Conservation (phyloP, 2,329 filamentous ascomycete genomes). For the Lecanoromycetidae sp. region DNA sequence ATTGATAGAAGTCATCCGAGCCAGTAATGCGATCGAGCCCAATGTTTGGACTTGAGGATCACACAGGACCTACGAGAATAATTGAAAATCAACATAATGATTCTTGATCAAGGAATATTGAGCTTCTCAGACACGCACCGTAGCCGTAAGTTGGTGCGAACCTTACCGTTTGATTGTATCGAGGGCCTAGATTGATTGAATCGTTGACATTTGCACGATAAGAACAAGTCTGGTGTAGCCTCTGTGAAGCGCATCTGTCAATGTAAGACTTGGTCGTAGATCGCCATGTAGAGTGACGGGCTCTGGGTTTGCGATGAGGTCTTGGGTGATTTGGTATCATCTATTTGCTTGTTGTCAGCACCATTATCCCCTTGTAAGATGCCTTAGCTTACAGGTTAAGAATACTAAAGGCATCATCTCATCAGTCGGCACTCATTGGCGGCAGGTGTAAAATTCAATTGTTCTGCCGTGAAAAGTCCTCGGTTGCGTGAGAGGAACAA, state of each 20-base stretch:
- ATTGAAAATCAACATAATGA: no score
- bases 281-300: not conserved
- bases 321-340: not conserved
- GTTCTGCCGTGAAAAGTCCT: no score
- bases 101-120: not conserved
- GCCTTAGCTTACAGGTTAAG: not conserved
- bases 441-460: no score
- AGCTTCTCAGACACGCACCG: not conserved
- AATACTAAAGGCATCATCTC: not conserved
- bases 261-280: conserved; percentile 12
- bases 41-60: conserved; percentile 6
- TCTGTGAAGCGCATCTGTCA: conserved; percentile 11
- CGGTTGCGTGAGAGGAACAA: no score
- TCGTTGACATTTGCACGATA: conserved; percentile 16
- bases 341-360: not conserved
- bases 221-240: conserved; percentile 18
- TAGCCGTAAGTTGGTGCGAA: conserved; percentile 16
- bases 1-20: conserved; percentile 7
- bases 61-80: not conserved
- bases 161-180: not conserved
- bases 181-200: conserved; percentile 15
- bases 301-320: not conserved
- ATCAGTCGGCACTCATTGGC: no score
- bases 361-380: not conserved
- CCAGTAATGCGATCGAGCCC: conserved; percentile 13